Base-by-base conservation (phyloP, 441 rosid genomes). In the Pelargonium citronellum region DNA sequence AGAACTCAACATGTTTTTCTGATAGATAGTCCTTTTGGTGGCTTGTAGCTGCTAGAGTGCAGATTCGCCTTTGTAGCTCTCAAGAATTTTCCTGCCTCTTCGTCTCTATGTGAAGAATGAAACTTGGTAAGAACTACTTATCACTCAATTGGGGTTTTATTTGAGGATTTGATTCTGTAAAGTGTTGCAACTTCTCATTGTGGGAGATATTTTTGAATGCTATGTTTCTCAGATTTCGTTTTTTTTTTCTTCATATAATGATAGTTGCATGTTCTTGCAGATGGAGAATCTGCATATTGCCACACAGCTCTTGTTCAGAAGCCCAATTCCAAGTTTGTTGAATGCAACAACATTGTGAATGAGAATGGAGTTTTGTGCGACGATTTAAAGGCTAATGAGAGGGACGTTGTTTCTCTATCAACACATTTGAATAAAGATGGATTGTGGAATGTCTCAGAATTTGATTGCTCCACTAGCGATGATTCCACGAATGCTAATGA, bases 401-500 rank as follows among this genome's bases (percentile, higher is more conserved):
- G 41, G 8, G 37, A 55, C 5, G 12, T 7, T 2, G 8, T 16
- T 6, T 16, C 10, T 55, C 24, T 55, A 9, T 55, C 61, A 55
- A 13, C 61, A 17, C 61, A 17, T 16, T 6, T 55, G 20, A 55
- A 17, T 16, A 55, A 20, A 55, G 62, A 57, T 57, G 62, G 27
- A 22, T 2, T 19, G 62, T 57, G 62, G 62, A 57, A 57, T 57
- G 62, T 57, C 20, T 57, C 62, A 17, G 62, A 57, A 20, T 57
- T 57, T 8, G 62, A 57, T 57, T 57, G 62, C 62, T 57, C 62
- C 20, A 57, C 27, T 7, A 57, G 62, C 19, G 62, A 57, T 57
- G 62, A 57, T 19, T 57, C 62, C 24, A 57, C 62, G 10, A 57
- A 57, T 2, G 62, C 24, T 57, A 57, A 57, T 57, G 62, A 57